A percentile compares a stretch with the other conserved stretches of the same genome.
Conservation (phyloP, 805 yeast genomes). For the Myxozyma nipponensis region DNA sequence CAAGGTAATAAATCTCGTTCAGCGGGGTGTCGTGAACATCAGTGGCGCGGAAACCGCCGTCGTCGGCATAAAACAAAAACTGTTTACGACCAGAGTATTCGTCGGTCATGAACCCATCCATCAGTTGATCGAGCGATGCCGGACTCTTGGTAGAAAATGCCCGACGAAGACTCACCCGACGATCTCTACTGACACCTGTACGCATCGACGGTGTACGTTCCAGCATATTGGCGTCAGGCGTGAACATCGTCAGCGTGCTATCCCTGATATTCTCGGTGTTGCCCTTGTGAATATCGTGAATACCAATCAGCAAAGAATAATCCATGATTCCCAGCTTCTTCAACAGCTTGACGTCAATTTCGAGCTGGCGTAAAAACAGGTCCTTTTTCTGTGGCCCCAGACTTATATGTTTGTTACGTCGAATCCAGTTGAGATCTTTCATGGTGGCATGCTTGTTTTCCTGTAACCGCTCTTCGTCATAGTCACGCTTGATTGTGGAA, state of each 20-base stretch:
- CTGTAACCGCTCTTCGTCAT: slow-evolving; percentile 26
- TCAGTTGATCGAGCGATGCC: slow-evolving; percentile 13
- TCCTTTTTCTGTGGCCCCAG: slow-evolving; percentile 70
- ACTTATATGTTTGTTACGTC: slow-evolving; percentile 56
- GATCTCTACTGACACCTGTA: slow-evolving; percentile 15
- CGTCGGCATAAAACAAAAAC: slow-evolving; percentile 65
- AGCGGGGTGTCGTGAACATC: slow-evolving; percentile 57
- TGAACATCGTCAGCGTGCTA: slow-evolving; percentile 36
- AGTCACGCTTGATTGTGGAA: slow-evolving; percentile 73
- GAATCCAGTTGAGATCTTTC: slow-evolving; percentile 88
- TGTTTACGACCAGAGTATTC: slow-evolving; percentile 35
- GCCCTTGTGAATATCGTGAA: slow-evolving; percentile 69
- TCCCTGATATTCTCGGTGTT: slow-evolving; percentile 43
- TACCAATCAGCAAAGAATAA: slow-evolving; percentile 82
- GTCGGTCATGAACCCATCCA: slow-evolving; percentile 24
- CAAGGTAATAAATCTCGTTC: slow-evolving; percentile 76
- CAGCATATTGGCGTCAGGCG: slow-evolving; percentile 33
- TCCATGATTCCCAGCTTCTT: slow-evolving; percentile 87
- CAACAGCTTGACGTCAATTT: slow-evolving; percentile 67
- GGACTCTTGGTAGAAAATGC: slow-evolving; percentile 20
- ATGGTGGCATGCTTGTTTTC: slow-evolving; percentile 43
- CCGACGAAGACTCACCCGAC: slow-evolving; percentile 16
- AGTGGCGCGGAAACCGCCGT: slow-evolving; percentile 81
- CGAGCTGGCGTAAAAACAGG: slow-evolving; percentile 64
- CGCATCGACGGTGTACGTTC: slow-evolving; percentile 20